These are phyloP conservation scores for Wickerhamiella brachini DNA, from an alignment of 805 yeast species.

Conservation along the genomic window DNA sequence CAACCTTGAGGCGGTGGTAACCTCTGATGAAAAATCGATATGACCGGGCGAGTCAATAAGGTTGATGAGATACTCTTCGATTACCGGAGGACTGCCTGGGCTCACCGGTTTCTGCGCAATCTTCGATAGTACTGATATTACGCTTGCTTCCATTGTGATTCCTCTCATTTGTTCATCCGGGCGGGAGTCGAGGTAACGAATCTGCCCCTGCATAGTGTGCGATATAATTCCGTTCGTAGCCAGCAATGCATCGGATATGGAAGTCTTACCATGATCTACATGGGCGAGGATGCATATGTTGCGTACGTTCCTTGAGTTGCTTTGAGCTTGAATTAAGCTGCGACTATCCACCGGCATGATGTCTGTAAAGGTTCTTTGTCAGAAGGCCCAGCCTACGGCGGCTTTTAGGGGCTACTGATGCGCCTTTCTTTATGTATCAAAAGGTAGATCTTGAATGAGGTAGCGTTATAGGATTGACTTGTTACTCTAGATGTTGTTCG, in stretches of 20 bases:
- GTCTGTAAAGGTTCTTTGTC: not conserved
- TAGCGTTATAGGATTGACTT: no score
- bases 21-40: slow-evolving; percentile 92
- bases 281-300: slow-evolving; percentile 95
- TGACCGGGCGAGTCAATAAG: slow-evolving; percentile 99
- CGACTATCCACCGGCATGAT: slow-evolving; percentile 38
- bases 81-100: slow-evolving; percentile 18
- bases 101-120: slow-evolving; percentile 33
- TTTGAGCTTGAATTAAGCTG: slow-evolving; percentile 53
- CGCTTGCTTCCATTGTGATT: slow-evolving; percentile 94
- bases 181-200: slow-evolving; percentile 81
- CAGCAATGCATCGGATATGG: slow-evolving; percentile 77
- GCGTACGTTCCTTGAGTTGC: slow-evolving; percentile 54
- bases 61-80: slow-evolving; percentile 73
- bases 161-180: slow-evolving; percentile 95
- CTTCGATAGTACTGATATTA: slow-evolving; percentile 82
- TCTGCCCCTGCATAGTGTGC: slow-evolving; percentile 87
- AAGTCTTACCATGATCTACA: slow-evolving; percentile 97
- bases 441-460: no score
- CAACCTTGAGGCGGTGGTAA: slow-evolving; percentile 84
- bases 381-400: no score
- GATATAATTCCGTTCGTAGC: slow-evolving; percentile 97
- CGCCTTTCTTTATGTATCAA: no score
- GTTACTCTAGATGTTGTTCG: no score
- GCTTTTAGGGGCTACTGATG: no score